Conservation (phyloP, 352 stramenopile species). For the Globisporangium cystogenes region DNA sequence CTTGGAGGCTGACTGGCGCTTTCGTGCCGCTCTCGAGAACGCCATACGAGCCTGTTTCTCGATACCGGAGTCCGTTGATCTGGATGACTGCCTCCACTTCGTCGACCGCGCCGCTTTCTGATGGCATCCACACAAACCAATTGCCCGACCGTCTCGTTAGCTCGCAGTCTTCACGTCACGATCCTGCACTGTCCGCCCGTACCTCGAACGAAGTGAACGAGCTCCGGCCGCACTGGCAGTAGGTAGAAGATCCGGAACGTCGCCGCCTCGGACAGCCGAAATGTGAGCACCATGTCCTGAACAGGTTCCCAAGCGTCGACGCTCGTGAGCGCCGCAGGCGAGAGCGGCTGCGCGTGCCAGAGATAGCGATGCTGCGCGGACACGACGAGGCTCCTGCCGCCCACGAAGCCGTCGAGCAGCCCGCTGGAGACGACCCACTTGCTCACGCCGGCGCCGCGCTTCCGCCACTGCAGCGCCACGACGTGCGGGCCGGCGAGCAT, state of each 20-base stretch:
- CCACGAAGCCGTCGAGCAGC: slow-evolving; percentile 62
- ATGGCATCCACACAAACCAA: not conserved
- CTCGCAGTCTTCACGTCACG: not conserved
- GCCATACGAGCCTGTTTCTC: slow-evolving; percentile 65
- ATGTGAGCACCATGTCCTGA: slow-evolving; percentile 42
- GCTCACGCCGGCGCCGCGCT: slow-evolving; percentile 37
- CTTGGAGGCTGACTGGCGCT: slow-evolving; percentile 45
- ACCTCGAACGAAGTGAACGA: slow-evolving; percentile 49
- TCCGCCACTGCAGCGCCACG: slow-evolving; percentile 67
- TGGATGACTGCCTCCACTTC: slow-evolving; percentile 57
- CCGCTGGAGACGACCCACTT: slow-evolving; percentile 58
- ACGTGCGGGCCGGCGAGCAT: slow-evolving; percentile 37
- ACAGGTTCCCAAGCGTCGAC: slow-evolving; percentile 52
- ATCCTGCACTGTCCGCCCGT: slow-evolving; percentile 1
- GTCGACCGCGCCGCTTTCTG: slow-evolving; percentile 47
- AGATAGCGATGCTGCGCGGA: slow-evolving; percentile 66
- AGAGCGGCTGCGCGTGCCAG: slow-evolving; percentile 60
- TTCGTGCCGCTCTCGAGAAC: slow-evolving; percentile 47
- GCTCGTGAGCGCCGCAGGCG: slow-evolving; percentile 25
- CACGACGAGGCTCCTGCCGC: slow-evolving; percentile 51
- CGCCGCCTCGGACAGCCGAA: slow-evolving; percentile 39
- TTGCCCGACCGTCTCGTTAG: not conserved
- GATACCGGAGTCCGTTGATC: slow-evolving; percentile 60
- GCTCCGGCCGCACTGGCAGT: slow-evolving; percentile 50
- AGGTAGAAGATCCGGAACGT: slow-evolving; percentile 72